These are phyloP conservation scores for Didymella lethalis DNA, from an alignment of 2,329 filamentous ascomycete genomes.

Conservation along the genomic window DNA sequence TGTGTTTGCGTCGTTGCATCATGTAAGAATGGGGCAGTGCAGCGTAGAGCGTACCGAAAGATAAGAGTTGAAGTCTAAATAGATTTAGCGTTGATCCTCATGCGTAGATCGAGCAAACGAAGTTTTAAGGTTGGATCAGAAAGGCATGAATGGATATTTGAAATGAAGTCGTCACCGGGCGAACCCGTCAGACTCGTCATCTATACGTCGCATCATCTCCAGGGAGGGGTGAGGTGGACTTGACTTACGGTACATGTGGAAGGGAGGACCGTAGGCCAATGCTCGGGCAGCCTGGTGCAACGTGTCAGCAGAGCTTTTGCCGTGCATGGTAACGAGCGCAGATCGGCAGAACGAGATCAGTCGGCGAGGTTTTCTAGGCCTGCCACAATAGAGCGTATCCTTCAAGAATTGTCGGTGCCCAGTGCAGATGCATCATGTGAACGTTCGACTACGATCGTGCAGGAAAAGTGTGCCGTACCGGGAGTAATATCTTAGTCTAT, in stretches of 20 bases:
- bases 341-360: slow-evolving; percentile 65
- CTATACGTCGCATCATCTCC: slow-evolving; percentile 60
- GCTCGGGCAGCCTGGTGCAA: background rate
- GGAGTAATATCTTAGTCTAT: background rate
- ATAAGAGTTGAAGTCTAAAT: slow-evolving; percentile 17
- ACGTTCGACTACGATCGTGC: slow-evolving; percentile 14
- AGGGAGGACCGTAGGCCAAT: background rate
- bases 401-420: slow-evolving; percentile 89
- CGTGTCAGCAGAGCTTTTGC: slow-evolving; percentile 21
- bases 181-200: slow-evolving; percentile 82
- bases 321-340: background rate
- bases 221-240: slow-evolving; percentile 14
- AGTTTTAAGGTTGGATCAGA: slow-evolving; percentile 30
- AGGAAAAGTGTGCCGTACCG: slow-evolving; percentile 36
- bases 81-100: slow-evolving; percentile 16
- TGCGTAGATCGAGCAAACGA: slow-evolving; percentile 9
- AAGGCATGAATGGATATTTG: slow-evolving; percentile 75
- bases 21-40: slow-evolving; percentile 52
- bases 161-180: slow-evolving; percentile 70
- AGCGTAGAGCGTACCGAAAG: slow-evolving; percentile 29
- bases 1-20: slow-evolving; percentile 82
- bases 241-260: slow-evolving; percentile 30
- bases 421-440: slow-evolving; percentile 90
- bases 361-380: slow-evolving; percentile 99
- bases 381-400: slow-evolving; percentile 91